Base-by-base conservation (phyloP, 306 rosid species). In the Lagenaria siceraria region DNA sequence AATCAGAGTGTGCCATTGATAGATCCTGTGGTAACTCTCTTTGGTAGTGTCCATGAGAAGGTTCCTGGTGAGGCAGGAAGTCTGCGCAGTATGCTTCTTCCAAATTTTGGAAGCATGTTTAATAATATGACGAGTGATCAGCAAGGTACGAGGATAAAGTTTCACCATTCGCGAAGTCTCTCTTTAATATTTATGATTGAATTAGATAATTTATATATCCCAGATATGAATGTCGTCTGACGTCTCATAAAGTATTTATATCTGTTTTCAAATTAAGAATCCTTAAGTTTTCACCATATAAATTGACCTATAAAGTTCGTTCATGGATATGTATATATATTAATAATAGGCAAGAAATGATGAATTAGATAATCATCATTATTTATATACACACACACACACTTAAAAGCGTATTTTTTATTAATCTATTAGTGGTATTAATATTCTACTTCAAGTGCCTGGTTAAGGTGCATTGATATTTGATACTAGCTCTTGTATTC, bases 31-130 rank as follows among this genome's bases (percentile, higher is more conserved):
- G 87, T 84, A 0, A 84, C 81, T 65, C 79, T 84, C 18, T 84
- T 84, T 40, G 85, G 87, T 40, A 84, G 85, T 40, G 79, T 84
- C 75, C 87, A 84, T 35, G 87, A 84, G 31, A 84, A 81, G 77
- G 63, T 84, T 22, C 85, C 87, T 0, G 58, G 58, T 70, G 85
- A 79, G 21, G 24, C 63, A 15, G 85, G 85, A 21, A 81, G 87
- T 31, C 68, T 59, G 77, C 76, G 83, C 66, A 84, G 80, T 76
- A 79, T 76, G 64, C 62, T 84, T 48, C 75, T 81, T 64, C 85
- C 85, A 6, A 75, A 79, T 53, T 55, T 84, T n/a, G 85, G 87
- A 59, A 84, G 85, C 83, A 51, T 69, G 53, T 43, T 81, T 78
- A 63, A 72, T 62, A 78, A 64, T 76, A 60, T 81, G 69, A 21